These are phyloP conservation scores for Giardia duodenalis DNA, from an alignment of 208 protist genomes.

Conservation along the genomic window DNA sequence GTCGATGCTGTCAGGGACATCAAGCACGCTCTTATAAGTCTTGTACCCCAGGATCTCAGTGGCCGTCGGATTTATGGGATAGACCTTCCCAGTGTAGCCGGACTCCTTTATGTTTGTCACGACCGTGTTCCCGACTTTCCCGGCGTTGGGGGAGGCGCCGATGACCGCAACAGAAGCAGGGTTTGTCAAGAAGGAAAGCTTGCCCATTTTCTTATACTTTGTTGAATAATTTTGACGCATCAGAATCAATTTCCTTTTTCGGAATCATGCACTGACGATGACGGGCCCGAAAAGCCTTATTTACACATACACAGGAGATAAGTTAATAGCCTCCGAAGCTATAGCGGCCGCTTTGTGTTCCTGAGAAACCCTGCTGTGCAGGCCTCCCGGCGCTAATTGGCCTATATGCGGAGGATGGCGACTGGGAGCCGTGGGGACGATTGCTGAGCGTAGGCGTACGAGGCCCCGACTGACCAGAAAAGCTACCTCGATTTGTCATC, in stretches of 20 bases:
- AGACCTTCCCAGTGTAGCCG: conserved; percentile 37
- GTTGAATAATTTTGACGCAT: too few relatives aligned
- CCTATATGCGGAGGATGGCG: neutral
- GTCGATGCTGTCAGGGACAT: conserved; percentile 30
- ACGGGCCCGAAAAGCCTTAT: too few relatives aligned
- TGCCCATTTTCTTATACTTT: conserved; percentile 21
- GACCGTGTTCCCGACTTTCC: conserved; percentile 40
- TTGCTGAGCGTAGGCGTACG: neutral
- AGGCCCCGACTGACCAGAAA: too few relatives aligned
- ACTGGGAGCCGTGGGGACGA: neutral
- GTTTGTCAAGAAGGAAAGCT: conserved; percentile 31
- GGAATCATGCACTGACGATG: too few relatives aligned
- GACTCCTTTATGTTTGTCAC: conserved; percentile 34
- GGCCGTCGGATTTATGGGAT: conserved; percentile 41
- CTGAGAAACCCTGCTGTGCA: neutral
- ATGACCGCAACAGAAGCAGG: conserved; percentile 42
- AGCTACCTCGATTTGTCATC: too few relatives aligned
- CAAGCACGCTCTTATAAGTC: conserved; percentile 26
- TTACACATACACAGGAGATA: too few relatives aligned
- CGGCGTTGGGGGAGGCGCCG: conserved; percentile 35
- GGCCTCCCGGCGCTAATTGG: neutral
- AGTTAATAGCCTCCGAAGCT: neutral
- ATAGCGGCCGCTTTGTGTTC: neutral
- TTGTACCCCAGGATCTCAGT: conserved; percentile 31
- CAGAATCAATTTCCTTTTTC: too few relatives aligned